A percentile compares a stretch with the other conserved stretches of the same genome.
phyloP scores from a whole-genome alignment of 164 flowering plant species.

The Vitis vinifera region DNA sequence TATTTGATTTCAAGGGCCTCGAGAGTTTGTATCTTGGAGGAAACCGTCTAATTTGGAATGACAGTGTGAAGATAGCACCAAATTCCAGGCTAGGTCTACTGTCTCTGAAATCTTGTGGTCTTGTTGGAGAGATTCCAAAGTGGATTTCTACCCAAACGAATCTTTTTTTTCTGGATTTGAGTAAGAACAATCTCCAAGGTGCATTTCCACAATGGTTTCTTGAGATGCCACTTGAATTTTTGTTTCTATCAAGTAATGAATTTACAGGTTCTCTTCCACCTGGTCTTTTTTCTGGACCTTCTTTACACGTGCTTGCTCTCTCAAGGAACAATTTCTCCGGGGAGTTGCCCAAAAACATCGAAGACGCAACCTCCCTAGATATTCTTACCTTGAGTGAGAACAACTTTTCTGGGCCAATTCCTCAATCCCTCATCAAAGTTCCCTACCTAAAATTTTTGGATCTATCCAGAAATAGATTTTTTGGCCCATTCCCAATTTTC shows the following conservation, averaged over 20 bases:
- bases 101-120: constrained; percentile 39
- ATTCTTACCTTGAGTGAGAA: too few species aligned
- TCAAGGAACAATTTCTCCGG: constrained; percentile 30
- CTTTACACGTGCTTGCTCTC: constrained; percentile 33
- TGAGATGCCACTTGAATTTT: constrained; percentile 23
- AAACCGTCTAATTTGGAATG: too few species aligned
- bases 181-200: constrained; percentile 45
- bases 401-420: too few species aligned
- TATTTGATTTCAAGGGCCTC: too few species aligned
- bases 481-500: too few species aligned
- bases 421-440: too few species aligned
- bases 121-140: constrained; percentile 38
- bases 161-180: constrained; percentile 48
- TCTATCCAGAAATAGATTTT: too few species aligned
- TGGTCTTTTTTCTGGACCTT: constrained; percentile 29
- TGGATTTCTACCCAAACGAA: constrained; percentile 45
- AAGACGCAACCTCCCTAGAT: too few species aligned
- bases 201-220: constrained; percentile 43
- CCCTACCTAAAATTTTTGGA: too few species aligned
- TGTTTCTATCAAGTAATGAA: constrained; percentile 43
- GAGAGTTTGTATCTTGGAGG: too few species aligned
- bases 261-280: constrained; percentile 42
- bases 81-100: constrained; percentile 26
- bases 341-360: too few species aligned
- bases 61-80: constrained; percentile 21